Percentiles rank a stretch among this genome's conserved stretches.
phyloP scores from a whole-genome alignment of 352 stramenopile genomes.

The Pythium biforme region DNA sequence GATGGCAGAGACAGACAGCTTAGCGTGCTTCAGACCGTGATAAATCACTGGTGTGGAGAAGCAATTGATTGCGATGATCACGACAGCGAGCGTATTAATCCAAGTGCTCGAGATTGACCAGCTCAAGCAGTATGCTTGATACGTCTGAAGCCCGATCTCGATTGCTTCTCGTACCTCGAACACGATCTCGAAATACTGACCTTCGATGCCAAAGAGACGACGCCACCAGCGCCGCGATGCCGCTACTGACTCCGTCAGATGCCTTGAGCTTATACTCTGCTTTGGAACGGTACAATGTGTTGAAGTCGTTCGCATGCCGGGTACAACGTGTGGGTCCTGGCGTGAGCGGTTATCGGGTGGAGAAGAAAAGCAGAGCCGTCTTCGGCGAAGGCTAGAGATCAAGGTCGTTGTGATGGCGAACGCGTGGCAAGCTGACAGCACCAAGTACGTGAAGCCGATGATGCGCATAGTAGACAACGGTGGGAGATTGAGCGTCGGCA shows the following conservation, averaged over 20 bases:
- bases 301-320: too few relatives aligned
- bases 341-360: background rate
- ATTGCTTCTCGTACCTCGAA: slow-evolving; percentile 17
- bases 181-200: slow-evolving; percentile 11
- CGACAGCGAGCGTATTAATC: slow-evolving; percentile 19
- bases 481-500: slow-evolving; percentile 5
- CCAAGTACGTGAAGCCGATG: background rate
- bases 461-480: background rate
- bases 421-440: background rate
- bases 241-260: background rate
- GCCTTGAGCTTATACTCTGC: background rate
- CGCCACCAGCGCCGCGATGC: background rate
- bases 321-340: background rate
- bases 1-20: background rate
- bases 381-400: background rate
- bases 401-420: background rate
- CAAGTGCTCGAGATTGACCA: slow-evolving; percentile 1
- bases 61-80: slow-evolving; percentile 14
- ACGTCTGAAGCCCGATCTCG: slow-evolving; percentile 23
- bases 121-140: slow-evolving; percentile 22
- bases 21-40: background rate
- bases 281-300: too few relatives aligned
- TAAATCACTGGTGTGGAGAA: slow-evolving; percentile 16
- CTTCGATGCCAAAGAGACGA: background rate
- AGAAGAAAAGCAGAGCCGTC: background rate